Base-by-base conservation (phyloP, 176 grass and related monocot species). In the Carex littledalei region DNA sequence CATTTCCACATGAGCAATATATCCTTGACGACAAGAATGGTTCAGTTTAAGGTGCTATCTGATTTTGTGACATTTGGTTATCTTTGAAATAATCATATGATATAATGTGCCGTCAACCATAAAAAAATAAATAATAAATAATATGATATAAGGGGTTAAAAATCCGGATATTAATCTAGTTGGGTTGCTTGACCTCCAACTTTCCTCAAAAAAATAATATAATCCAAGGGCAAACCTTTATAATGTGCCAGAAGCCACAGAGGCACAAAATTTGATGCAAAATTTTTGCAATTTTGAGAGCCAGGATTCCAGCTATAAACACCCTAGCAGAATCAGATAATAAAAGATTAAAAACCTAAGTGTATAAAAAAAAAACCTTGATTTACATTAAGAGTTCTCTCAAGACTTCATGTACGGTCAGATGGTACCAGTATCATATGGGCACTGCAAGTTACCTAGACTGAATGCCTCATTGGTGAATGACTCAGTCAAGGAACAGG, bases 201-300 rank as follows among this genome's bases (percentile, higher is more conserved):
- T 29, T 29, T 29, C 1, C 29, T 29, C 29, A 29, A 29, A 29
- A 29, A 29, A 29, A 29, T 83, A 77, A 69, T 24, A 86, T 82
- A 10, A 12, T 78, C 3, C 16, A 2, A 10, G 34, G 24, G 32
- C 64, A 29, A 59, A 94, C 96, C 93, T 84, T 85, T 65, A 87
- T 84, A 37, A 85, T 86, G 83, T 81, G 93, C 87, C 77, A 89
- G 72, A 87, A 92, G 31, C 93, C 96, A 98, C 18, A 98, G 41
- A 18, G 93, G 96, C 53, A 94, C 3, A 56, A 95, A 95, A 84
- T 98, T 98, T 43, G 93, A 95, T 84, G 93, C 96, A 92, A 95
- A 98, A 10, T 88, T 85, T 21, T 86, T 62, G 21, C 8, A 68
- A 54, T 90, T 98, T 21, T 98, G 96, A 41, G 86, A 84, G 35